Percentiles rank a stretch among this genome's conserved stretches.
These are phyloP conservation scores for Nitzschia sp. DNA, from an alignment of 108 stramenopile genomes.

Conservation along the genomic window DNA sequence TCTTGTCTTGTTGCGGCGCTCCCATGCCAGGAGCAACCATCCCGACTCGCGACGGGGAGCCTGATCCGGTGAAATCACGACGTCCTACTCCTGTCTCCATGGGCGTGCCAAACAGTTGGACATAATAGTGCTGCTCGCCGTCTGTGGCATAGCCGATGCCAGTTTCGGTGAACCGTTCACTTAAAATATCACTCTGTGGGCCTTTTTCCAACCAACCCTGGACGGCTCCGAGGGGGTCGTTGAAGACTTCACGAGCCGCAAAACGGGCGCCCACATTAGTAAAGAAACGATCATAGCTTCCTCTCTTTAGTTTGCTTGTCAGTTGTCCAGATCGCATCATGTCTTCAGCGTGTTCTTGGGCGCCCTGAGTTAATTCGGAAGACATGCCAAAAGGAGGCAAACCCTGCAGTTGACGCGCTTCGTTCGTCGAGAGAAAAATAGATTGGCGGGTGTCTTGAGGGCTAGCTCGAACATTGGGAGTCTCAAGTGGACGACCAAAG, in stretches of 20 bases:
- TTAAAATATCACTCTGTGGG: not conserved
- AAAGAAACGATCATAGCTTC: slow-evolving; percentile 8
- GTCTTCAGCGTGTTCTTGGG: slow-evolving; percentile 3
- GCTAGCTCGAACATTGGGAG: not conserved
- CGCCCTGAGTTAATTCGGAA: not conserved
- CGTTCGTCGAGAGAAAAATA: not conserved
- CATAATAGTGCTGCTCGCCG: not conserved
- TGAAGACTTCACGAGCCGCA: slow-evolving; percentile 1
- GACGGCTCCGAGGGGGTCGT: slow-evolving; percentile 1
- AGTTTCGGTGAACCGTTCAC: slow-evolving; percentile 2
- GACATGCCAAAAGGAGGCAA: not conserved
- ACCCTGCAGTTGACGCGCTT: slow-evolving; percentile 2
- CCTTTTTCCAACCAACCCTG: slow-evolving; percentile 2
- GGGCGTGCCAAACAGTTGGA: slow-evolving; percentile 1
- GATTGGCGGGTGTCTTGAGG: not conserved
- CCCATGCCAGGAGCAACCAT: not conserved
- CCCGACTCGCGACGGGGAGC: not conserved
- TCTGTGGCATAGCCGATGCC: slow-evolving; percentile 6
- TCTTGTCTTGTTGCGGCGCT: not conserved
- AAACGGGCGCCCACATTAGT: not conserved
- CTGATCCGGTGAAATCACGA: not conserved
- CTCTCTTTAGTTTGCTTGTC: slow-evolving; percentile 1
- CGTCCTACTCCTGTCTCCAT: slow-evolving; percentile 4
- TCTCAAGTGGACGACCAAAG: slow-evolving; percentile 4
- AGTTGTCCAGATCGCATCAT: slow-evolving; percentile 1